phyloP scores from a whole-genome alignment of 345 rosid genomes.

The Populus deltoides region DNA sequence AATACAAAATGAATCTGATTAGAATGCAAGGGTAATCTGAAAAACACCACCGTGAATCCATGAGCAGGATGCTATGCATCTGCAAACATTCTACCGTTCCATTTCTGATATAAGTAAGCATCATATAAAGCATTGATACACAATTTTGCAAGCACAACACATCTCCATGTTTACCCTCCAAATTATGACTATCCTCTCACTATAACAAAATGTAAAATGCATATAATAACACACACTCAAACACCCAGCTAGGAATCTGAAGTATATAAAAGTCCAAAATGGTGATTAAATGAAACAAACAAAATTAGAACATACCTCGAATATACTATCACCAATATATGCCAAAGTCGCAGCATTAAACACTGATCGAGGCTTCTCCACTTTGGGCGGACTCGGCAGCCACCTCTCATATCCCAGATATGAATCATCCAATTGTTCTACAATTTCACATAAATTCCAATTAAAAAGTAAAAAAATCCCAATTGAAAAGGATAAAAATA shows the following conservation, averaged over 20 bases:
- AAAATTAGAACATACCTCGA: constrained; percentile 48
- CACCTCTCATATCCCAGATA: constrained; percentile 60
- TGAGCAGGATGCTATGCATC: neutral
- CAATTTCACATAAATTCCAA: constrained; percentile 20
- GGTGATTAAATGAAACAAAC: neutral
- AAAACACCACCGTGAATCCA: neutral
- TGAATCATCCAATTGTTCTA: constrained; percentile 29
- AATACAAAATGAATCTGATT: neutral
- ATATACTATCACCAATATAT: constrained; percentile 67
- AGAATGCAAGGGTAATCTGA: neutral
- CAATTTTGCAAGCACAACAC: too few relatives aligned
- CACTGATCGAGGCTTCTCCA: constrained; percentile 60
- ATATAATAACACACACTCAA: too few relatives aligned
- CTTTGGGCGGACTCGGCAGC: constrained; percentile 60
- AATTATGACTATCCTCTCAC: neutral
- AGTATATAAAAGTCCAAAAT: neutral
- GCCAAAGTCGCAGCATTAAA: constrained; percentile 46
- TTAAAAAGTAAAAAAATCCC: neutral
- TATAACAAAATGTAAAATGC: neutral
- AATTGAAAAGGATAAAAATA: neutral
- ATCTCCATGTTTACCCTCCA: neutral
- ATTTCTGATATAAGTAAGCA: neutral
- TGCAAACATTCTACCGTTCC: neutral
- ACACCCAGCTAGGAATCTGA: too few relatives aligned
- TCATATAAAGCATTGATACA: neutral